Evolutionary conservation across 768 basidiomycete genomes (phyloP).

Genomic region (Tricholoma furcatifolium): DNA sequence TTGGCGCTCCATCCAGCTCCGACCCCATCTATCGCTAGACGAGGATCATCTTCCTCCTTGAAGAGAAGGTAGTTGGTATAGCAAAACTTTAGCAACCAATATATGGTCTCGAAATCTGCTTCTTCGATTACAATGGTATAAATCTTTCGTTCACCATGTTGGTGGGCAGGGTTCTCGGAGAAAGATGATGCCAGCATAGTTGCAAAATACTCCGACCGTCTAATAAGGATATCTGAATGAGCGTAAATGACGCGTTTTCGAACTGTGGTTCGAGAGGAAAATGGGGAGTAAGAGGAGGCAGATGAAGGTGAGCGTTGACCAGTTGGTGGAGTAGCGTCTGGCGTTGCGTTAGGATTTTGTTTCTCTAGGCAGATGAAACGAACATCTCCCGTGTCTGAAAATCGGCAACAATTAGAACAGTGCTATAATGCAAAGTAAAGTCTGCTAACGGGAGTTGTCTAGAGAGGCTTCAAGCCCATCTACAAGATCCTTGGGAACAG

Average conservation of each 20-base stretch:
- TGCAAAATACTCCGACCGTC: constrained; percentile 77
- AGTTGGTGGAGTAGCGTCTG: constrained; percentile 27
- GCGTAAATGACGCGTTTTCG: constrained; percentile 77
- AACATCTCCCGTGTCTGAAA: constrained; percentile 70
- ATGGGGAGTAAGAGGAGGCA: constrained; percentile 39
- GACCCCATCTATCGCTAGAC: constrained; percentile 63
- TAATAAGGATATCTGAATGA: constrained; percentile 72
- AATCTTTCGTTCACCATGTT: constrained; percentile 51
- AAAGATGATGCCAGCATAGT: constrained; percentile 75
- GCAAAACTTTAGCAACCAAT: constrained; percentile 76
- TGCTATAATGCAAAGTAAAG: not conserved
- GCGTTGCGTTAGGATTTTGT: constrained; percentile 24
- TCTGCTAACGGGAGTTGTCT: constrained; percentile 63
- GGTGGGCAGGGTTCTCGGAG: constrained; percentile 46
- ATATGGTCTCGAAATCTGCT: constrained; percentile 74
- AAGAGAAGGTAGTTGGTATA: constrained; percentile 78
- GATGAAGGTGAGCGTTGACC: constrained; percentile 40
- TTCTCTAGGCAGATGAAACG: constrained; percentile 71
- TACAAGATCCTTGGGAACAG: constrained; percentile 64
- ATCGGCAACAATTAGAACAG: not conserved
- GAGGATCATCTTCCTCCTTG: constrained; percentile 66
- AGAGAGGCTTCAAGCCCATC: constrained; percentile 69
- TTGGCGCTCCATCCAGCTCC: constrained; percentile 66
- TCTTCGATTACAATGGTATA: constrained; percentile 75
- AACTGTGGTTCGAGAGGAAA: constrained; percentile 46